These are phyloP conservation scores for Metarhizium humberi DNA, from an alignment of 2,329 filamentous ascomycete species.

Conservation along the genomic window DNA sequence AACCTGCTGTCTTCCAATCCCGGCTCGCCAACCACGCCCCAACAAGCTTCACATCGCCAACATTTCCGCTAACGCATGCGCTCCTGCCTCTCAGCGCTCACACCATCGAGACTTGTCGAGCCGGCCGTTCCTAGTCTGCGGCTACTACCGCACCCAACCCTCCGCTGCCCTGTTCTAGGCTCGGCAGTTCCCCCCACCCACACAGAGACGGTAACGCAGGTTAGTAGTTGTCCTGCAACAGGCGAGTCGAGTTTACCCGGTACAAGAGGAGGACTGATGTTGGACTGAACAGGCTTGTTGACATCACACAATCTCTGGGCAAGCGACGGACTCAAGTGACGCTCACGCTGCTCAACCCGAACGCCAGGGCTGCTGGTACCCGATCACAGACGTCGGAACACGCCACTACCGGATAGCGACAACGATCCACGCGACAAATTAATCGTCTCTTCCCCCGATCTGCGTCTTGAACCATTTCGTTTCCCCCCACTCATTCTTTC, in stretches of 20 bases:
- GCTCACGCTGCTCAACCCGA: background rate
- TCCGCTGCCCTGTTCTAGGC: background rate
- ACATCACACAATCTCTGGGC: conserved; percentile 2
- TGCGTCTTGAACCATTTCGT: background rate
- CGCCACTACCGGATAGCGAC: background rate
- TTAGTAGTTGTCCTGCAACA: background rate
- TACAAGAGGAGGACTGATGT: background rate
- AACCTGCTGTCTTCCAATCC: conserved; percentile 6
- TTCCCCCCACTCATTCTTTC: background rate
- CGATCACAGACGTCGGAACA: background rate
- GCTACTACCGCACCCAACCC: conserved; percentile 9
- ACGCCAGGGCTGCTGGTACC: conserved; percentile 4
- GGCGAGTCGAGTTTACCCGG: background rate
- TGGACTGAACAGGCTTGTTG: background rate
- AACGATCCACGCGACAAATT: background rate
- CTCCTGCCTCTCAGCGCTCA: background rate
- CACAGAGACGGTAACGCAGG: background rate
- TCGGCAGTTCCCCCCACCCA: conserved; percentile 1
- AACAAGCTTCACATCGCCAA: background rate
- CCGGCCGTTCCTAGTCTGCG: conserved; percentile 2
- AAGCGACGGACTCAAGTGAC: background rate
- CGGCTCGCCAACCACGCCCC: background rate
- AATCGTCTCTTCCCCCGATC: background rate
- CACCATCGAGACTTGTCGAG: background rate
- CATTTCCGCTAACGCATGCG: background rate